Percentiles rank a stretch among this genome's conserved stretches.
Conservation (phyloP, 176 grass and related monocot genomes). For the Musa troglodytarum region DNA sequence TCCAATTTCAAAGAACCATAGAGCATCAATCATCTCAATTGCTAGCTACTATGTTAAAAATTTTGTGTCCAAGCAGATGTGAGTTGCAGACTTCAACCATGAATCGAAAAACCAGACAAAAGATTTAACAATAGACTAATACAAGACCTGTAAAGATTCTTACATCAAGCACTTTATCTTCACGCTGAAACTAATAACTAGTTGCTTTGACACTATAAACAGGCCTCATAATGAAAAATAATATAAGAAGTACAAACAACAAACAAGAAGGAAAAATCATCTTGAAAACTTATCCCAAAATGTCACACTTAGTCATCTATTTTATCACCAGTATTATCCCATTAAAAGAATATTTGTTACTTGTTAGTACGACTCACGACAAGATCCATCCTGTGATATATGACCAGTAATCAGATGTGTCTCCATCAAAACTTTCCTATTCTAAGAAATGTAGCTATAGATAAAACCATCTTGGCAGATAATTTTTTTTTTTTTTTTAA, state of each 20-base stretch:
- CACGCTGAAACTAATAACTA: neutral
- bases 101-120: too few species aligned
- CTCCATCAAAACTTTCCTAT: neutral
- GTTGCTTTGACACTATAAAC: neutral
- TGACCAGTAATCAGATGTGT: neutral
- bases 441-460: neutral
- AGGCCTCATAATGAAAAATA: neutral
- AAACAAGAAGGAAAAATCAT: neutral
- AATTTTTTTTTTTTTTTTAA: too few species aligned
- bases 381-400: neutral
- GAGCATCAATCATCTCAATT: neutral
- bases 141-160: too few species aligned
- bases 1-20: neutral
- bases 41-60: neutral
- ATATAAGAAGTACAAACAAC: neutral
- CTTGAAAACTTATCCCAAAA: neutral
- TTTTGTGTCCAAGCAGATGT: neutral
- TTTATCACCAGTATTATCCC: neutral
- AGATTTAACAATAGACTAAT: too few species aligned
- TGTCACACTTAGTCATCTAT: neutral
- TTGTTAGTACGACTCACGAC: neutral
- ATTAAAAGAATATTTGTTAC: neutral
- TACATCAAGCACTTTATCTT: neutral
- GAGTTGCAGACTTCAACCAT: too few species aligned
- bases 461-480: neutral